Conservation (phyloP, 2,329 filamentous ascomycete species). For the Furcasterigmium furcatum region DNA sequence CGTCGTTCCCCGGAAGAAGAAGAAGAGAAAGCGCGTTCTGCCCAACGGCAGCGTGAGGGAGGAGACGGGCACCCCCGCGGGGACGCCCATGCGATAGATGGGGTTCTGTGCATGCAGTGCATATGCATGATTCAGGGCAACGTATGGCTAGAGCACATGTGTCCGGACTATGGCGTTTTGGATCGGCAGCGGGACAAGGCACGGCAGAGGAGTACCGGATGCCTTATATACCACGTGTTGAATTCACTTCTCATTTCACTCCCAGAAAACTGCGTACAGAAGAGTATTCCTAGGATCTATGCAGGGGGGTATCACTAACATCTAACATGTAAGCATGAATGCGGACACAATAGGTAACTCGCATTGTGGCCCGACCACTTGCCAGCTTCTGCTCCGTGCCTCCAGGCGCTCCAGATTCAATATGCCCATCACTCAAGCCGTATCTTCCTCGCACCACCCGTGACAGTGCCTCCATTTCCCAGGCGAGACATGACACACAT, state of each 20-base stretch:
- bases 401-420: too few relatives aligned
- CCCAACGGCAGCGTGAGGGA: conserved; percentile 47
- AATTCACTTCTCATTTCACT: not conserved
- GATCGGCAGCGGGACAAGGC: too few relatives aligned
- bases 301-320: conserved; percentile 6
- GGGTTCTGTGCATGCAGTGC: too few relatives aligned
- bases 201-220: too few relatives aligned
- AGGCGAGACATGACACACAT: conserved; percentile 86
- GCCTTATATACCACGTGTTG: too few relatives aligned
- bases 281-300: conserved; percentile 1
- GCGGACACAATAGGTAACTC: not conserved
- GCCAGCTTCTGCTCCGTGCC: not conserved
- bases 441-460: conserved; percentile 52
- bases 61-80: conserved; percentile 56
- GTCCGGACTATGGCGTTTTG: too few relatives aligned
- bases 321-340: not conserved
- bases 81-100: conserved; percentile 39
- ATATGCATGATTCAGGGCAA: too few relatives aligned
- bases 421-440: conserved; percentile 15
- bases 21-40: conserved; percentile 61
- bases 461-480: conserved; percentile 46
- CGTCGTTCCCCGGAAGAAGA: conserved; percentile 69
- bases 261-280: too few relatives aligned
- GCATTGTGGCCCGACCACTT: not conserved
- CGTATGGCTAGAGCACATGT: too few relatives aligned